These are phyloP conservation scores for Fusarium temperatum DNA, from an alignment of 2,329 filamentous ascomycete species.

Conservation along the genomic window DNA sequence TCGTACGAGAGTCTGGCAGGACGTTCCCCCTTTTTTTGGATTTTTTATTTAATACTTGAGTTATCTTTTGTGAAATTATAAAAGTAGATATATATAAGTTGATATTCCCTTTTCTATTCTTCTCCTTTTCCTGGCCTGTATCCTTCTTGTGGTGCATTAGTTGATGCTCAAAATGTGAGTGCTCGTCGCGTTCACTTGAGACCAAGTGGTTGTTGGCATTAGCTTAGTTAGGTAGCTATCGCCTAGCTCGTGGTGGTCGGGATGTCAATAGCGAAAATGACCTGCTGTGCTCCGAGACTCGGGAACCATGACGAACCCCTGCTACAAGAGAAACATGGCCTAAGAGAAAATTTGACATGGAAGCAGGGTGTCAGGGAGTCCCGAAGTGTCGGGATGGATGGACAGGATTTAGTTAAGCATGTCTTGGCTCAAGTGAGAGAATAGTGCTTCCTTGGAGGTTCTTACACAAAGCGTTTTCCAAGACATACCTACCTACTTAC, in stretches of 20 bases:
- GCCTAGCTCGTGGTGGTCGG: neutral
- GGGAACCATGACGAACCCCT: conserved; percentile 15
- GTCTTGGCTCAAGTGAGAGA: neutral
- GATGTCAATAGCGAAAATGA: neutral
- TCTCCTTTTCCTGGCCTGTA: neutral
- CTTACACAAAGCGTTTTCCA: neutral
- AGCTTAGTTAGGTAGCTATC: neutral
- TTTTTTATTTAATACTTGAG: neutral
- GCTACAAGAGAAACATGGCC: neutral
- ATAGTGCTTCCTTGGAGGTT: neutral
- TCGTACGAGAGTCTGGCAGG: neutral
- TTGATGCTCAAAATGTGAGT: neutral
- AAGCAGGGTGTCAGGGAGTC: conserved; percentile 38
- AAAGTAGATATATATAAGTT: neutral
- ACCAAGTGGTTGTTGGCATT: neutral
- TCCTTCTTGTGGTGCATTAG: too few species aligned
- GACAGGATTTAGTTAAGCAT: neutral
- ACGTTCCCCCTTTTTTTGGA: neutral
- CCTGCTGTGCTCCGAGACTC: neutral
- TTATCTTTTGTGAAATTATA: neutral
- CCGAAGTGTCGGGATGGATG: conserved; percentile 33
- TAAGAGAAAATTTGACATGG: neutral
- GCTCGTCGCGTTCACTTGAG: neutral
- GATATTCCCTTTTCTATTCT: neutral
- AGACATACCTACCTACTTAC: neutral